Percentiles rank a stretch among this genome's conserved stretches.
phyloP scores from a whole-genome alignment of 331 rosid species.

The Rhamnella rubrinervis region DNA sequence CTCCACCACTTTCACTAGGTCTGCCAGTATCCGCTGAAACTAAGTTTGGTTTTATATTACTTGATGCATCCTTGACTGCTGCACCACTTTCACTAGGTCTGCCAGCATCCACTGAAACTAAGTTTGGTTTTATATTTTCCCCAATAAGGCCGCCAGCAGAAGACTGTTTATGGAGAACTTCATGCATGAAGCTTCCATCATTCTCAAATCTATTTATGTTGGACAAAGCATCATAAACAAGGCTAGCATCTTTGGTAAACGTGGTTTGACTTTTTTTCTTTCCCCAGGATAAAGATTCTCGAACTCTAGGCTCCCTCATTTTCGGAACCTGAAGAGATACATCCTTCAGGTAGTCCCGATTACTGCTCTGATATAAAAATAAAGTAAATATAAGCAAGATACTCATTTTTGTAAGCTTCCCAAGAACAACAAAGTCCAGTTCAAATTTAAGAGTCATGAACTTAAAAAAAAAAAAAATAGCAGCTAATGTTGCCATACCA shows the following conservation, averaged over 20 bases:
- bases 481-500: too few species aligned
- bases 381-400: slow-evolving; percentile 13
- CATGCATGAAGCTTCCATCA: slow-evolving; percentile 68
- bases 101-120: slow-evolving; percentile 26
- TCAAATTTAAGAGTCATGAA: neutral
- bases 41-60: slow-evolving; percentile 19
- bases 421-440: neutral
- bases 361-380: slow-evolving; percentile 26
- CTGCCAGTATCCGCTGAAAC: slow-evolving; percentile 29
- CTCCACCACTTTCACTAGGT: slow-evolving; percentile 30
- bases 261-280: slow-evolving; percentile 44
- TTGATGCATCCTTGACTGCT: slow-evolving; percentile 44
- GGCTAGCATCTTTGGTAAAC: slow-evolving; percentile 48
- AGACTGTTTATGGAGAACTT: slow-evolving; percentile 35
- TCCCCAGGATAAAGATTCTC: slow-evolving; percentile 81
- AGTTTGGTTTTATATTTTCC: slow-evolving; percentile 34
- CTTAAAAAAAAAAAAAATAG: neutral
- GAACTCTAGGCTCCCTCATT: slow-evolving; percentile 77
- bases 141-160: slow-evolving; percentile 34
- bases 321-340: slow-evolving; percentile 46
- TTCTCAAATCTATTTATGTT: slow-evolving; percentile 65
- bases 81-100: slow-evolving; percentile 32
- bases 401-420: neutral
- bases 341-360: slow-evolving; percentile 57
- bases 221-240: slow-evolving; percentile 67